Conservation (phyloP, 2,329 filamentous ascomycete genomes). For the Tolypocladium tropicale region DNA sequence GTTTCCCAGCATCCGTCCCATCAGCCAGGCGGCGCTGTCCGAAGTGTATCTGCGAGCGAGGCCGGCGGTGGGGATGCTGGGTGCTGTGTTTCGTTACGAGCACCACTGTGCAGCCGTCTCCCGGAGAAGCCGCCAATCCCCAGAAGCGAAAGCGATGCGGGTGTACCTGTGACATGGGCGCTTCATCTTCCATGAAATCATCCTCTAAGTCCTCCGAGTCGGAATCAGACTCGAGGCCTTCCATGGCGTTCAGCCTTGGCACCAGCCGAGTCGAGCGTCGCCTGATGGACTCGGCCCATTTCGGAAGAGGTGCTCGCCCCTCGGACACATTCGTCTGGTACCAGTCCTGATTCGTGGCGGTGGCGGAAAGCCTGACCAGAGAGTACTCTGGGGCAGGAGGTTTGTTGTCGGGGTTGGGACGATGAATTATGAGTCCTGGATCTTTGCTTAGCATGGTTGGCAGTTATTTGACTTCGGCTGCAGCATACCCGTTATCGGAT, state of each 20-base stretch:
- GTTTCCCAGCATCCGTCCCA: conserved; percentile 1
- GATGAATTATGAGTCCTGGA: conserved; percentile 36
- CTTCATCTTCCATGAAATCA: conserved; percentile 11
- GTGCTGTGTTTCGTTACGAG: conserved; percentile 39
- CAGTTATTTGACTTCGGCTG: background rate
- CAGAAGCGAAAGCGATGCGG: conserved; percentile 41
- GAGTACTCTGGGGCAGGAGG: conserved; percentile 35
- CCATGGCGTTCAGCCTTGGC: conserved; percentile 33
- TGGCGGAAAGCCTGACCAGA: conserved; percentile 41
- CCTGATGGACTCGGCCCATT: conserved; percentile 38
- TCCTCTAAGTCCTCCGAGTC: conserved; percentile 13
- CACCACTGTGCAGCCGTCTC: conserved; percentile 38
- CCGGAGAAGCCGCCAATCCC: conserved; percentile 42
- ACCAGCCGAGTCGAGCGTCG: conserved; percentile 33
- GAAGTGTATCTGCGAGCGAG: conserved; percentile 26
- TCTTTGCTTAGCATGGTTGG: background rate
- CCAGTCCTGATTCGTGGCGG: conserved; percentile 40
- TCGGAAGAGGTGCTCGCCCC: conserved; percentile 15
- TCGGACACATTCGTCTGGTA: conserved; percentile 37
- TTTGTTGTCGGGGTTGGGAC: conserved; percentile 11
- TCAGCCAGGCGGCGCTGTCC: conserved; percentile 14
- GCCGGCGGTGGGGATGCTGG: conserved; percentile 33
- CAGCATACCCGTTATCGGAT: conserved; percentile 13
- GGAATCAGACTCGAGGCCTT: conserved; percentile 17
- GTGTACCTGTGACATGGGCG: conserved; percentile 30